Percentiles rank a stretch among this genome's conserved stretches.
Evolutionary conservation across 768 basidiomycete species (phyloP).

Genomic region (Russula vinacea): DNA sequence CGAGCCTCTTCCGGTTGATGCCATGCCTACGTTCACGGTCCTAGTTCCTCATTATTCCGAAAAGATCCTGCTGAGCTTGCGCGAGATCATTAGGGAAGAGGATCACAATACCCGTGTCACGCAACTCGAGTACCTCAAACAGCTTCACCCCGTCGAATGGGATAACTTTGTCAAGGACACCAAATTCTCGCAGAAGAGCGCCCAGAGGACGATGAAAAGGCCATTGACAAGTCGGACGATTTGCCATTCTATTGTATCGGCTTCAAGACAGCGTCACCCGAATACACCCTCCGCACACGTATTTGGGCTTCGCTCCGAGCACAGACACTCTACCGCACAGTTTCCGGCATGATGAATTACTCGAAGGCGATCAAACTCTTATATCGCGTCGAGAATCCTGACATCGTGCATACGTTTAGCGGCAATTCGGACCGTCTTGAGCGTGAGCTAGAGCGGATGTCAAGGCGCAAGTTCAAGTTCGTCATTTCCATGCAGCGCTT

Average conservation of each 20-base stretch:
- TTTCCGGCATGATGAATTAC: conserved; percentile 99
- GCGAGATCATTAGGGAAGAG: conserved; percentile 98
- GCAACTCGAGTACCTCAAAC: conserved; percentile 95
- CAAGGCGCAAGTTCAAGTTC: conserved; percentile 97
- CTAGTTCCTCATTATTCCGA: conserved; percentile 99
- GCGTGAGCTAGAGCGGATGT: conserved; percentile 94
- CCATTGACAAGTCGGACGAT: conserved; percentile 70
- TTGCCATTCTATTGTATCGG: conserved; percentile 99
- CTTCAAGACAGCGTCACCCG: conserved; percentile 98
- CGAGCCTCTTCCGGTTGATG: conserved; percentile 92
- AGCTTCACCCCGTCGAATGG: conserved; percentile 98
- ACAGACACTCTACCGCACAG: conserved; percentile 96
- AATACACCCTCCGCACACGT: conserved; percentile 97
- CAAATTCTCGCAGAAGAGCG: conserved; percentile 96
- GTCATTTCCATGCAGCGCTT: conserved; percentile 98
- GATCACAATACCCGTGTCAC: conserved; percentile 96
- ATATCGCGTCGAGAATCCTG: conserved; percentile 98
- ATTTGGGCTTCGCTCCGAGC: conserved; percentile 99
- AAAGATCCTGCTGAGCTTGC: conserved; percentile 92
- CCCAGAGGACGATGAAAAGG: conserved; percentile 62
- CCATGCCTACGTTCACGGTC: conserved; percentile 99
- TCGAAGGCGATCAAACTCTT: conserved; percentile 99
- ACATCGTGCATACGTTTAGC: conserved; percentile 92
- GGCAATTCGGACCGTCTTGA: conserved; percentile 96
- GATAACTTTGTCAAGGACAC: conserved; percentile 99